A percentile compares a stretch with the other conserved stretches of the same genome.
These are phyloP conservation scores for Ceratocystiopsis brevicomis DNA, from an alignment of 2,329 filamentous ascomycete genomes.

Conservation along the genomic window DNA sequence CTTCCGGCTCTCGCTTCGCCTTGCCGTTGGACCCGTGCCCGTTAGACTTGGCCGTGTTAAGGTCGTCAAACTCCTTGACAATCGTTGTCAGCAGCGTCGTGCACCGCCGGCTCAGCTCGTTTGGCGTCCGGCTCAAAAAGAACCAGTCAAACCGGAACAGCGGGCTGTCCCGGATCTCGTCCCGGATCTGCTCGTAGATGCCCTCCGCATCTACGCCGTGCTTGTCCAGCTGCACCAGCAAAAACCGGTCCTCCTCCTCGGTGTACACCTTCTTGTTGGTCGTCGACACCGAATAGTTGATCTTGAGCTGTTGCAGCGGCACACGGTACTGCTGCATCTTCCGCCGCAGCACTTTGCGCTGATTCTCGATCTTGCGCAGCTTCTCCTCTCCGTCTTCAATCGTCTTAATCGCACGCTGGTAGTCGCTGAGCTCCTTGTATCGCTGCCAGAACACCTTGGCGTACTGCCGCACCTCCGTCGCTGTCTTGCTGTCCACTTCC, in stretches of 20 bases:
- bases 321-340: conserved; percentile 97
- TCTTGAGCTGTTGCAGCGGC: conserved; percentile 89
- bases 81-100: conserved; percentile 89
- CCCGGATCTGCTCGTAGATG: conserved; percentile 86
- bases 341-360: conserved; percentile 80
- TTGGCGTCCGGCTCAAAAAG: conserved; percentile 83
- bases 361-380: conserved; percentile 71
- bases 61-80: conserved; percentile 78
- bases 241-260: conserved; percentile 90
- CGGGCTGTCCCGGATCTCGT: conserved; percentile 86
- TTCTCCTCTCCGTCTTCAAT: conserved; percentile 90
- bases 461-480: conserved; percentile 73
- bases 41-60: conserved; percentile 27
- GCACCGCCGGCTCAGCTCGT: conserved; percentile 81
- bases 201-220: conserved; percentile 81
- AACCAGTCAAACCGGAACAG: conserved; percentile 99
- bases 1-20: conserved; percentile 56
- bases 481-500: conserved; percentile 80
- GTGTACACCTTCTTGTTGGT: conserved; percentile 99
- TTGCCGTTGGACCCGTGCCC: conserved; percentile 41
- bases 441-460: conserved; percentile 94
- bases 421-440: conserved; percentile 78
- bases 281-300: conserved; percentile 96
- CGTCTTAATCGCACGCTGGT: conserved; percentile 68
- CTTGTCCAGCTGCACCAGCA: conserved; percentile 82